Conservation (phyloP, 192 early-diverging fungal genomes). For the Geranomyces variabilis region DNA sequence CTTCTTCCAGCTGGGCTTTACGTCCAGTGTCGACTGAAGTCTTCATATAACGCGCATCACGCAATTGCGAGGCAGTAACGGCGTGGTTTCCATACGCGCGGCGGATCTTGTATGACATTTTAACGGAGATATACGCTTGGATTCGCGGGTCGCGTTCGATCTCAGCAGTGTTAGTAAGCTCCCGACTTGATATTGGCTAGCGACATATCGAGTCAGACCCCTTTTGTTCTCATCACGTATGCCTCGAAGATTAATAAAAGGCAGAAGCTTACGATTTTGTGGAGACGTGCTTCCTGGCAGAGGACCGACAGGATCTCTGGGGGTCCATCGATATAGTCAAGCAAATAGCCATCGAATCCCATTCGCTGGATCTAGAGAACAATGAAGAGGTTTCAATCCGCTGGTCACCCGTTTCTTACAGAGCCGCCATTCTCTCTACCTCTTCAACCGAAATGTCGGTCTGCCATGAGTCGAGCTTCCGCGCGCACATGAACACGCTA, state of each 20-base stretch:
- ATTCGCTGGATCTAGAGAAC: slow-evolving; percentile 48
- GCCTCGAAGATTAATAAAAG: background rate
- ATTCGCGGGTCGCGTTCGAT: slow-evolving; percentile 14
- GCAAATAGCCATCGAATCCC: slow-evolving; percentile 77
- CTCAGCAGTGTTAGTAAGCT: slow-evolving; percentile 1
- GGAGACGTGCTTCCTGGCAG: slow-evolving; percentile 62
- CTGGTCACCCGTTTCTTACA: too few relatives aligned
- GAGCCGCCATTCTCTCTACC: background rate
- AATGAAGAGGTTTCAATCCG: too few relatives aligned
- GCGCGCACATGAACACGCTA: slow-evolving; percentile 31
- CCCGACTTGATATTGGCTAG: slow-evolving; percentile 17
- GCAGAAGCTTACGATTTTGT: slow-evolving; percentile 41
- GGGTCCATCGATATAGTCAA: slow-evolving; percentile 78
- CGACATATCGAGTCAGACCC: too few relatives aligned
- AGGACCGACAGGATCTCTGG: slow-evolving; percentile 63
- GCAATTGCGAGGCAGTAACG: slow-evolving; percentile 15
- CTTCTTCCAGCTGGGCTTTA: slow-evolving; percentile 28
- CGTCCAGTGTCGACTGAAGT: slow-evolving; percentile 49
- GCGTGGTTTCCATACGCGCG: slow-evolving; percentile 41
- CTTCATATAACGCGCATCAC: slow-evolving; percentile 3
- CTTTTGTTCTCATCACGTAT: too few relatives aligned
- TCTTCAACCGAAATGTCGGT: slow-evolving; percentile 10
- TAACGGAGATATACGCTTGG: slow-evolving; percentile 28
- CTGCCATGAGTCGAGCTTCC: slow-evolving; percentile 8
- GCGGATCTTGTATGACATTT: slow-evolving; percentile 28